Conservation (phyloP, 2,329 filamentous ascomycete species). For the Penicillium nordicum region DNA sequence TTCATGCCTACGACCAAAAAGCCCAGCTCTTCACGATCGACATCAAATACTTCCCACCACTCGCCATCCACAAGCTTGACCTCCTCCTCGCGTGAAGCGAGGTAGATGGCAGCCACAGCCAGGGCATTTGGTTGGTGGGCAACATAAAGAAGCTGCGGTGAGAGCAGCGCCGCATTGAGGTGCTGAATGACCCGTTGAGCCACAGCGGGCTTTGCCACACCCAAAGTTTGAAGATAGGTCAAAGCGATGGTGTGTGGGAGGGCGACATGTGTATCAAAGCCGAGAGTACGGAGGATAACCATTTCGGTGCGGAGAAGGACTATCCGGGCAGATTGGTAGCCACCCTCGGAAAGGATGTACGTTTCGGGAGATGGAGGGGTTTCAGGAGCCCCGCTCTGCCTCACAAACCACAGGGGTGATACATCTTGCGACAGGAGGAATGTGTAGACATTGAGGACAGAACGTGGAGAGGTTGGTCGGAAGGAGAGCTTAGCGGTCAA, state of each 20-base stretch:
- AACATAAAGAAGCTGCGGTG: conserved; percentile 82
- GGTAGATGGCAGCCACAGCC: conserved; percentile 84
- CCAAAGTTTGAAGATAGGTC: conserved; percentile 88
- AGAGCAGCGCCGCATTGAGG: conserved; percentile 81
- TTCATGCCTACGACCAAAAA: conserved; percentile 84
- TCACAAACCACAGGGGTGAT: conserved; percentile 52
- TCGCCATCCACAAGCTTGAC: conserved; percentile 76
- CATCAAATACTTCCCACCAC: conserved; percentile 99
- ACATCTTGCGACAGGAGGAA: conserved; percentile 66
- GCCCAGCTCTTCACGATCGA: conserved; percentile 88
- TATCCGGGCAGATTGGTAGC: conserved; percentile 63
- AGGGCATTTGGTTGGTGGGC: conserved; percentile 87
- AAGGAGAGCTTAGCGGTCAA: conserved; percentile 79
- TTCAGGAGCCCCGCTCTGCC: conserved; percentile 26
- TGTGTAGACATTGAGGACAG: conserved; percentile 78
- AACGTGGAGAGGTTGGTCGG: conserved; percentile 70
- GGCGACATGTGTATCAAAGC: conserved; percentile 80
- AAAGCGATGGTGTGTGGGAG: conserved; percentile 83
- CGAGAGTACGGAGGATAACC: conserved; percentile 69
- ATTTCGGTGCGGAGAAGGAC: conserved; percentile 72
- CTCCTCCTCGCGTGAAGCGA: conserved; percentile 73
- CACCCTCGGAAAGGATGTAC: conserved; percentile 70
- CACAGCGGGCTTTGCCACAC: conserved; percentile 59
- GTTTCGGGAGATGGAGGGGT: conserved; percentile 46
- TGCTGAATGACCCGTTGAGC: conserved; percentile 67